Evolutionary conservation across 805 yeast genomes (phyloP), one percentile per base, ranked within the genome.

Genomic region (Vanderwaltozyma verrucispora): DNA sequence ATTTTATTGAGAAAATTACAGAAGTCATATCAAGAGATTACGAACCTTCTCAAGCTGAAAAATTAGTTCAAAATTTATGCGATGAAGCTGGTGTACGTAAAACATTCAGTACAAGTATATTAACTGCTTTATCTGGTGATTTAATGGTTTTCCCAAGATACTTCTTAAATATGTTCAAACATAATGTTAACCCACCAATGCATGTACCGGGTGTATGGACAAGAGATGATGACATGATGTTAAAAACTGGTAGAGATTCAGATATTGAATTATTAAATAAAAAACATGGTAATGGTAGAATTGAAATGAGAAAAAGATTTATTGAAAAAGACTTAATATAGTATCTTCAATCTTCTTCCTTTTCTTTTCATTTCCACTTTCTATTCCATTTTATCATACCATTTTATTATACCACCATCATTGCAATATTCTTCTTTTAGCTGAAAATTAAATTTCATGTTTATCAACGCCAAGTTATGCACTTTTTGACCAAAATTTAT

Each of bases 191-290:
- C 41, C 72, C 71, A 10, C 72, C 72, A 27, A 44, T 47, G 37
- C 51, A 64, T 36, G 61, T 60, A 8, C 63, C 66, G n/a, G 72
- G 71, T 36, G 62, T 68, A 31, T 68, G 72, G 72, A 66, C 70
- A 2, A 47, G 58, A 20, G 65, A 62, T 33, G 71, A 68, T 53
- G 72, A 68, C 43, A 59, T 50, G 14, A 53, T 56, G 43, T 45
- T 67, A 37, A 60, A 53, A 35, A 41, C 54, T 19, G 56, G 52
- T 18, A 58, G 55, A 29, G 58, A 51, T n/a, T 64, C 59, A 3
- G 63, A 62, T 28, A 30, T 63, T 35, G 57, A 56, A 23, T 43
- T 49, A 30, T 41, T 67, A 39, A 52, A 49, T 16, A 56, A 54
- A 39, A 55, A 65, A 38, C 72, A 67, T 44, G 70, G 70, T 29